Conservation (phyloP, 2,329 filamentous ascomycete genomes). For the Monosporascus sp. region DNA sequence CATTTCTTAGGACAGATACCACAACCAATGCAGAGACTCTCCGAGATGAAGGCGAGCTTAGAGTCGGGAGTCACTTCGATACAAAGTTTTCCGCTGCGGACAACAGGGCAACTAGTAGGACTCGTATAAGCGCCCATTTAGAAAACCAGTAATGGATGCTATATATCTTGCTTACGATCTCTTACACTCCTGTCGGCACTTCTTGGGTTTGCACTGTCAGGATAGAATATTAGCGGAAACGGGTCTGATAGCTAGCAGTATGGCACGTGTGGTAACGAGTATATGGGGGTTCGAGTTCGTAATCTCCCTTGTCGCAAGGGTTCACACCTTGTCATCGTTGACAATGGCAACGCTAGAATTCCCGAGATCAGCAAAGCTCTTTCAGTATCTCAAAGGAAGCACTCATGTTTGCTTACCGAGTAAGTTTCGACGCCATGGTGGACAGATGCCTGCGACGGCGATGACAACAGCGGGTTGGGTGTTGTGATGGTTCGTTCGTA, state of each 20-base stretch:
- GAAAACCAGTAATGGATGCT: not conserved
- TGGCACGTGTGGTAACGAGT: slow-evolving; percentile 29
- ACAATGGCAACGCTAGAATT: slow-evolving; percentile 87
- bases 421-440: slow-evolving; percentile 85
- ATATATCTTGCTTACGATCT: slow-evolving; percentile 65
- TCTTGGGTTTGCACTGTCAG: slow-evolving; percentile 83
- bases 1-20: slow-evolving; percentile 99
- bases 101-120: slow-evolving; percentile 56
- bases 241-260: slow-evolving; percentile 27
- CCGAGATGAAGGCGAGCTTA: slow-evolving; percentile 96
- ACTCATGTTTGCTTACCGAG: slow-evolving; percentile 61
- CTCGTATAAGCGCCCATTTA: slow-evolving; percentile 10
- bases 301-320: not conserved
- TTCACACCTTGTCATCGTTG: slow-evolving; percentile 88
- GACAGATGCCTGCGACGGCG: slow-evolving; percentile 27
- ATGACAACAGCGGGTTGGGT: not conserved
- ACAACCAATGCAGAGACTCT: slow-evolving; percentile 92
- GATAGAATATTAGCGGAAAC: slow-evolving; percentile 15
- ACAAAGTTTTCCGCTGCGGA: slow-evolving; percentile 94
- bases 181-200: slow-evolving; percentile 99
- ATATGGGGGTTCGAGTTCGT: slow-evolving; percentile 2
- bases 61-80: slow-evolving; percentile 88
- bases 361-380: slow-evolving; percentile 5
- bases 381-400: slow-evolving; percentile 1
- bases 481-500: not conserved